Base-by-base conservation (phyloP, 75 land plant genomes). In the Gnetum montanum region DNA sequence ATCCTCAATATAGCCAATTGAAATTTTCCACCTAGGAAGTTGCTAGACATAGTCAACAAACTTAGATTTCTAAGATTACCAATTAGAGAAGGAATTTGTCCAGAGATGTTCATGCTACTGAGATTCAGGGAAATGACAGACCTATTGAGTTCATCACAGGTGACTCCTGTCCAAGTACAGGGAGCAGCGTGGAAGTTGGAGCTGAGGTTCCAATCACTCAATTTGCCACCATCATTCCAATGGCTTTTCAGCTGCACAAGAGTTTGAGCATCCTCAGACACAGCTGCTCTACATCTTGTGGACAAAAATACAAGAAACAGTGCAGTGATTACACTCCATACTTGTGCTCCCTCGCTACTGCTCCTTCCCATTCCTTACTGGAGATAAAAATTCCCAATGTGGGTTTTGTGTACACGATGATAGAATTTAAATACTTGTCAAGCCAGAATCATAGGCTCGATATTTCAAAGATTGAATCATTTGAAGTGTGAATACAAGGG, bases 1-100 rank as follows among this genome's bases (percentile, higher is more conserved):
- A 83, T 79, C 36, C 62, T 64, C 52, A 65, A 68, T 4, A 86
- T 54, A 18, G 47, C 27, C 25, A 60, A 31, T 2, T 86, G 87
- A 43, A 83, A 79, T 40, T 27, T 18, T 3, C 87, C 87, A 18
- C 69, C 62, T 55, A 88, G 63, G 35, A 34, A 37, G 48, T 88
- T 88, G 38, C 27, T 8, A 58, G 64, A 33, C 31, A 84, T 63
- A 23, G 79, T 73, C 23, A 86, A 61, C 15, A 11, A 1, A 2
- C 56, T 55, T 45, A 86, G 67, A 56, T 64, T 56, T 7, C 16
- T 7, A 48, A 86, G 70, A 46, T 68, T 25, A 34, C 84, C 68
- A 10, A 81, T 46, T 3, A 31, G 38, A 15, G 72, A 1, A 2
- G 80, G 67, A 30, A 75, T 43, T 33, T 28, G 16, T 11, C 12